Evolutionary conservation across 2,329 filamentous ascomycete species (phyloP).

Genomic region (Fusarium sp.): DNA sequence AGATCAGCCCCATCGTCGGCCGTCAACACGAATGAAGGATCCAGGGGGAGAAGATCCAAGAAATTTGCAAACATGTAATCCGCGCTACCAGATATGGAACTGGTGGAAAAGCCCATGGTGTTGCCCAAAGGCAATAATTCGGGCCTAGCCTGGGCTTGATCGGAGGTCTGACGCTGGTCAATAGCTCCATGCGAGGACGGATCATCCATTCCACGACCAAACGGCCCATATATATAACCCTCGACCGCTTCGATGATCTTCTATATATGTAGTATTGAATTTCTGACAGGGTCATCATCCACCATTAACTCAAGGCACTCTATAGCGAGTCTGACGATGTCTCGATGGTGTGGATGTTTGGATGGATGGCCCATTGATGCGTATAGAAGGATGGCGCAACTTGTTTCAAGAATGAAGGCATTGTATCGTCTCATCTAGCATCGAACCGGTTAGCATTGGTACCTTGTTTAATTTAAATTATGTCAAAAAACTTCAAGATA

Average conservation of each 20-base stretch:
- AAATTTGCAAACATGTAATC: not conserved
- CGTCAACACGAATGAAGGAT: not conserved
- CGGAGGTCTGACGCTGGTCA: rapidly evolving
- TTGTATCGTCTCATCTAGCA: not conserved
- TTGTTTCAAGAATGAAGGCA: not conserved
- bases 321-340: not conserved
- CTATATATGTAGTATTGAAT: not conserved
- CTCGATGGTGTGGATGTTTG: not conserved
- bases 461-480: not conserved
- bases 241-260: not conserved
- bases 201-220: not conserved
- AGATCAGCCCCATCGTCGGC: not conserved
- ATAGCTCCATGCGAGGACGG: no score
- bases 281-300: not conserved
- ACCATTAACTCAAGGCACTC: not conserved
- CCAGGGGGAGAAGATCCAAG: not conserved
- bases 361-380: not conserved
- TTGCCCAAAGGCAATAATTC: rapidly evolving
- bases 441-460: rapidly evolving
- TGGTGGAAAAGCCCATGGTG: rapidly evolving
- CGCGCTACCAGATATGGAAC: rapidly evolving
- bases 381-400: not conserved
- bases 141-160: not conserved
- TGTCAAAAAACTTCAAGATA: no score
- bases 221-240: not conserved